Evolutionary conservation across 768 basidiomycete genomes (phyloP), one percentile per base, ranked within the genome.

Genomic region (Kwoniella botswanensis): DNA sequence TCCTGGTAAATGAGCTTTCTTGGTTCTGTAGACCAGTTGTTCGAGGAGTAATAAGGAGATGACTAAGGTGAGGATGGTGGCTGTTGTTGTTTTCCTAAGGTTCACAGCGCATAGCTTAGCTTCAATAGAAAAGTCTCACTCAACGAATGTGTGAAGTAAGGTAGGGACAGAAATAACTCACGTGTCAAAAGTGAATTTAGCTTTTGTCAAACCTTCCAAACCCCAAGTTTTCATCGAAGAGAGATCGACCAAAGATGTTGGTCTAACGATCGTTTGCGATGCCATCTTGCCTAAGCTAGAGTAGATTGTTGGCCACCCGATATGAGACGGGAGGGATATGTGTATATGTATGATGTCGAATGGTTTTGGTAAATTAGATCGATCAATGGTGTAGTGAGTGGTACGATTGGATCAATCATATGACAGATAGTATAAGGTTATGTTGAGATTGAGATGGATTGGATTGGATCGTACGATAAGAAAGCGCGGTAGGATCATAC

Each of bases 1-100:
- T 6, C 96, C 96, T 0, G 96, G 94, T 7, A 98, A 88, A 76
- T 91, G 88, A 21, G 87, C 88, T 80, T 98, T 98, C 86, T 97
- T 95, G 80, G 87, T 88, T 44, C 96, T 87, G 84, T 96, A 99
- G 21, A 94, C 88, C 42, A 88, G 86, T 74, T 84, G 82, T 80
- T 99, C 96, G 64, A 96, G 86, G 57, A 89, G 85, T 61, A 99
- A 89, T 53, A 99, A 88, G 13, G 91, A 86, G 62, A 88, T 83
- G 69, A 97, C 74, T 77, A 96, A 82, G 52, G 89, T 90, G 54
- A 82, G 70, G 52, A 82, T 60, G 11, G 80, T 82, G 18, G 82
- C 82, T 6, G 77, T 71, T 54, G 75, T 76, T n/a, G 77, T 79
- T 72, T 77, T 75, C 57, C 79, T 81, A 58, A 26, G 26, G 26